A percentile compares a stretch with the other conserved stretches of the same genome.
These are phyloP conservation scores for Cladosporium oxysporum DNA, from an alignment of 2,329 filamentous ascomycete genomes.

Conservation along the genomic window DNA sequence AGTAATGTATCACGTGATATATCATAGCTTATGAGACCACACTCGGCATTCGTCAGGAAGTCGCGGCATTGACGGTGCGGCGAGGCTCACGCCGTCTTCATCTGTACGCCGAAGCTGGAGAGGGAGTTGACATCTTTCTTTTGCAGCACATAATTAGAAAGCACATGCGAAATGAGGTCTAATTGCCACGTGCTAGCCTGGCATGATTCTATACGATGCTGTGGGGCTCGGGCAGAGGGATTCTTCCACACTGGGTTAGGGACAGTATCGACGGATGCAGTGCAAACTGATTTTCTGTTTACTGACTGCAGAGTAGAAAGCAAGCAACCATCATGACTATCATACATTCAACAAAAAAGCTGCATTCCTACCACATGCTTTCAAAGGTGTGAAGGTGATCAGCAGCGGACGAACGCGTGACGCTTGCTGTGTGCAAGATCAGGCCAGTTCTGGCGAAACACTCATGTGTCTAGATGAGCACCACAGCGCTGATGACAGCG, in stretches of 20 bases:
- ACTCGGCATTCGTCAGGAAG: background rate
- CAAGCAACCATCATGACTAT: conserved; percentile 4
- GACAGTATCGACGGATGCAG: background rate
- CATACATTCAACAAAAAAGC: conserved; percentile 17
- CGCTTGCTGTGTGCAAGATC: background rate
- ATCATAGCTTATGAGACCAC: background rate
- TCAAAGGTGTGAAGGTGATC: conserved; percentile 8
- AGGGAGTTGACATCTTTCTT: background rate
- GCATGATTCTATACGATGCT: background rate
- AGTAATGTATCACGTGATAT: background rate
- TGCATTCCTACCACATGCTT: conserved; percentile 20
- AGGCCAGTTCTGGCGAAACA: background rate
- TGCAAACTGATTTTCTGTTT: conserved; percentile 13
- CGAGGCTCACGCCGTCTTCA: conserved; percentile 8
- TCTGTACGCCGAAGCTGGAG: conserved; percentile 5
- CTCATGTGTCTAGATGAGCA: conserved; percentile 23
- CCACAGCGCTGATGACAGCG: conserved; percentile 24
- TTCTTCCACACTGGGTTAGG: background rate
- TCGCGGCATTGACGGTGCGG: background rate
- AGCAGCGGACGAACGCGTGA: conserved; percentile 4
- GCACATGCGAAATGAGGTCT: background rate
- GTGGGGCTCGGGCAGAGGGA: background rate
- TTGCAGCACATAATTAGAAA: background rate
- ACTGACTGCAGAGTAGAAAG: conserved; percentile 1
- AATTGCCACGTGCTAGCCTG: background rate